Base-by-base conservation (phyloP, 2,329 filamentous ascomycete species). In the Monosporascus ibericus region DNA sequence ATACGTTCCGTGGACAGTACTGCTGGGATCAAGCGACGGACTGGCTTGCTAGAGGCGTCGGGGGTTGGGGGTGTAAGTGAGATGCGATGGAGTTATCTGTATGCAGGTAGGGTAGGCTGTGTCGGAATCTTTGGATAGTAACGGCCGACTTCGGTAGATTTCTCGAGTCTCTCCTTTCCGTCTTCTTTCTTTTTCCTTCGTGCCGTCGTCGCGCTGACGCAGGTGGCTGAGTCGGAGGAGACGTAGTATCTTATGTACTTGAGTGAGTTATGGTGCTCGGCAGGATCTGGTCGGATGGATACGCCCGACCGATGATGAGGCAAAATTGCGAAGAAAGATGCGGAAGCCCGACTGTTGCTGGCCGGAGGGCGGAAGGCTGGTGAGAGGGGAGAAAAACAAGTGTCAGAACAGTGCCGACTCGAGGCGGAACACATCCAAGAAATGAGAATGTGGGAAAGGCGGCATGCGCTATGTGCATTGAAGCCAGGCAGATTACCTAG, bases 211-310 rank as follows among this genome's bases (percentile, higher is more conserved):
- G 46, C 54, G 55, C 34, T 49, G 53, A 54, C 51, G 53, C 50
- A 54, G 38, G 46, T 47, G 48, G 50, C 53, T 56, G 51, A 53
- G 47, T 50, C 55, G 52, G 57, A 60, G 52, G 47, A 50, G 50
- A 44, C 34, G 38, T 50, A 49, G 49, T 40, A 51, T 48, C 5
- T 42, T 39, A 39, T 6, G 17, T 18, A 39, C 18, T 42, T 42
- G 11, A 14, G 39, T 24, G 22, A 15, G 22, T 6, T 42, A 18
- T 18, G 18, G 39, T 22, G 14, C 39, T 42, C 18, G 39, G 18
- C 20, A 11, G 20, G 8, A 42, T 6, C 22, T 42, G 17, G 39
- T 14, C 20, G 9, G 14, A 42, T 15, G 39, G 39, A 42, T 20
- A 20, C 14, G 18, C 39, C 8, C 39, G 22, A 42, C 39, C 22